Base-by-base conservation (phyloP, 2,329 filamentous ascomycete species). In the Aspergillus ibericus region DNA sequence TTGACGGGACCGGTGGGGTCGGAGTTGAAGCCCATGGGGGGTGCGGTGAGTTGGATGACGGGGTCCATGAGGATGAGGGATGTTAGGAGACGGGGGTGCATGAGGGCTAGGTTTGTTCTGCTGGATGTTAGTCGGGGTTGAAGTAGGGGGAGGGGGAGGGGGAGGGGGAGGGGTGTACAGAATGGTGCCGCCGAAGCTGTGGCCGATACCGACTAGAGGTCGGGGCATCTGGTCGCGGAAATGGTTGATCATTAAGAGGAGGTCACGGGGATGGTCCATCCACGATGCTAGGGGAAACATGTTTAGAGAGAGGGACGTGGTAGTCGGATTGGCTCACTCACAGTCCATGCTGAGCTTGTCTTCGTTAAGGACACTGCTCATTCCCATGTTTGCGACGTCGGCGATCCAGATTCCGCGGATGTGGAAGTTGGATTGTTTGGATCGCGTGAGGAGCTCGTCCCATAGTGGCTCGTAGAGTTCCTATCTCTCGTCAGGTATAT, bases 401-500 rank as follows among this genome's bases (percentile, higher is more conserved):
- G 60, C 58, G 3, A 62, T 62, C 60, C 60, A 62, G 25, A 62
- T 62, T 5, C 83, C 80, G 56, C 90, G 84, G 66, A 96, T 88
- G 4, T 82, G 80, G 64, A 93, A 82, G 35, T 83, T 84, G 34
- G 79, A 75, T 20, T 75, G 71, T 61, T 81, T 80, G 6, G 85
- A 77, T 34, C 80, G 76, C 25, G 79, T 73, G 63, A 88, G 80
- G 1, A 96, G 78, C 49, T 95, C 90, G 59, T 91, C 89, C 89
- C 91, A 96, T 0, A 96, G 77, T 0, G 92, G 89, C 69, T 96
- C 92, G 71, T 96, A 96, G 1, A 96, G 75, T 78, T 96, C 91
- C 87, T 90, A 48, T 13, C 2, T n/a, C 4, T 20, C 2, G 7
- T 42, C 10, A 42, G 18, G 3, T 8, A 1, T 12, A 5, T 3